phyloP scores from a whole-genome alignment of 2,329 filamentous ascomycete genomes.

The Fusarium camptoceras region DNA sequence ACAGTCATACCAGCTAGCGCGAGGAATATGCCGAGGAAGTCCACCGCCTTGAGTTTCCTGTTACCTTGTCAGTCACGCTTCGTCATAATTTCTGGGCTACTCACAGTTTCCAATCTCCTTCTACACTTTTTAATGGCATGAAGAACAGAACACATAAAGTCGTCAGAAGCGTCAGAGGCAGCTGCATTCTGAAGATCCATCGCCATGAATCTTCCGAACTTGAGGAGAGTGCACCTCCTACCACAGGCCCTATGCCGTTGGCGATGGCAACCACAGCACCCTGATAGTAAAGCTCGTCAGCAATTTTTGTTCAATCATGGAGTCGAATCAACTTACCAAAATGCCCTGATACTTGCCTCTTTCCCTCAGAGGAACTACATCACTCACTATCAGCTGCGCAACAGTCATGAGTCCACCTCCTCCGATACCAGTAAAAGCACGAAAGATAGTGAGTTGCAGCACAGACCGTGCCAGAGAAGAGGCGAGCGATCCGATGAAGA shows the following conservation, averaged over 20 bases:
- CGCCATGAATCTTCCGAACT: constrained; percentile 60
- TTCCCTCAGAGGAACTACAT: constrained; percentile 76
- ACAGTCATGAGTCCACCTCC: constrained; percentile 79
- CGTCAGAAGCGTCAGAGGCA: constrained; percentile 63
- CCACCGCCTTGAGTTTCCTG: constrained; percentile 63
- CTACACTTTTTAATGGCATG: constrained; percentile 67
- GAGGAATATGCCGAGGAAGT: constrained; percentile 61
- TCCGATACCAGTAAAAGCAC: constrained; percentile 65
- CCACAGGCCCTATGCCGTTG: constrained; percentile 66
- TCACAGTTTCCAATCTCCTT: constrained; percentile 62
- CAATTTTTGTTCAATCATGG: fast-evolving
- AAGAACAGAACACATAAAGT: constrained; percentile 63
- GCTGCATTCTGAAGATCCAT: constrained; percentile 66
- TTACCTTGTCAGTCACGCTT: background rate
- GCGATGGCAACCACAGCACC: constrained; percentile 64
- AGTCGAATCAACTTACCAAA: constrained; percentile 48
- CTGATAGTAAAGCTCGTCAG: constrained; percentile 30
- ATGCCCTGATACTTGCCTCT: constrained; percentile 79
- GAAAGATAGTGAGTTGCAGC: constrained; percentile 56
- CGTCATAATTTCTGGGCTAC: background rate
- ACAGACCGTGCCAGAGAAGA: constrained; percentile 56
- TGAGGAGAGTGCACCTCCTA: constrained; percentile 64
- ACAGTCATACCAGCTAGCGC: constrained; percentile 60
- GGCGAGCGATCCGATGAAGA: constrained; percentile 58
- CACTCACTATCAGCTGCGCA: constrained; percentile 75